phyloP scores from a whole-genome alignment of 441 rosid genomes.

The Sinapis alba region DNA sequence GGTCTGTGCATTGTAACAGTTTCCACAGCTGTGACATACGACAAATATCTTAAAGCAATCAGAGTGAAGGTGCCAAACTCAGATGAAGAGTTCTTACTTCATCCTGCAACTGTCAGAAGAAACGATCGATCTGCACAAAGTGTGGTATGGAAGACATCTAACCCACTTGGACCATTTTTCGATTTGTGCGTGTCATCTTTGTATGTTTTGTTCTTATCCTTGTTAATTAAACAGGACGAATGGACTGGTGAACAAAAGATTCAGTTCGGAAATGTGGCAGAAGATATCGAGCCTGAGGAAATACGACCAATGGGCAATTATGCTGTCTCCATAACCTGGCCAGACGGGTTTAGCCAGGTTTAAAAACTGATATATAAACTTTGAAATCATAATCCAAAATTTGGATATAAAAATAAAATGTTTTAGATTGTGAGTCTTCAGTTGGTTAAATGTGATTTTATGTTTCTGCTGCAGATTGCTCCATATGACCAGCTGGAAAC shows the following conservation, averaged over 20 bases:
- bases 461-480: conserved; percentile 61
- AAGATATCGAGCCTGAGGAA: conserved; percentile 89
- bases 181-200: background rate
- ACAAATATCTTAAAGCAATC: conserved; percentile 75
- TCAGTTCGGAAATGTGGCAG: conserved; percentile 73
- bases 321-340: conserved; percentile 95
- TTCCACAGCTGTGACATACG: conserved; percentile 88
- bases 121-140: conserved; percentile 93
- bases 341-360: conserved; percentile 95
- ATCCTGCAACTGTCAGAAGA: conserved; percentile 94
- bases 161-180: no score
- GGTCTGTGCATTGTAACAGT: conserved; percentile 47
- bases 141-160: conserved; percentile 57
- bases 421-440: background rate
- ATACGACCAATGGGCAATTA: conserved; percentile 95
- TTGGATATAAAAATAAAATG: background rate
- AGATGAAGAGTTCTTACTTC: conserved; percentile 86
- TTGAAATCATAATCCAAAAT: background rate
- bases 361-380: background rate
- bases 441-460: background rate
- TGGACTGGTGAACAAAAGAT: conserved; percentile 94
- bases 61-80: conserved; percentile 90
- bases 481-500: conserved; percentile 83
- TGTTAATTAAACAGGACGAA: conserved; percentile 67
- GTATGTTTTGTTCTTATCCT: background rate